These are phyloP conservation scores for Russula foetens DNA, from an alignment of 768 basidiomycete genomes.

Conservation along the genomic window DNA sequence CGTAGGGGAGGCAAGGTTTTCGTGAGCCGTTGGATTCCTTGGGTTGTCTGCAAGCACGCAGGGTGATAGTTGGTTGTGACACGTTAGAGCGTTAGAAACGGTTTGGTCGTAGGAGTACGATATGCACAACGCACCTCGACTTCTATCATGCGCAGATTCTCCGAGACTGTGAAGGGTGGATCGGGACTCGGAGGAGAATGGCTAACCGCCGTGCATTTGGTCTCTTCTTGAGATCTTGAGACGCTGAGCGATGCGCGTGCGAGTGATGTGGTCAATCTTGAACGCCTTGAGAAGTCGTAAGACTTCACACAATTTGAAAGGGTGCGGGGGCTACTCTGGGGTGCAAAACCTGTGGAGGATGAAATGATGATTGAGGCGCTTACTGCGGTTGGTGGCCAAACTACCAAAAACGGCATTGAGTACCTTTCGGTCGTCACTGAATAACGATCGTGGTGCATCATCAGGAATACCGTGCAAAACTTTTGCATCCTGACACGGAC, in stretches of 20 bases:
- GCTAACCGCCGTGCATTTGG: constrained; percentile 37
- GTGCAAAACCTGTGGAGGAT: constrained; percentile 49
- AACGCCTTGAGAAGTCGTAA: constrained; percentile 67
- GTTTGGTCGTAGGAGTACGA: background rate
- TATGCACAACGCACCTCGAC: constrained; percentile 50
- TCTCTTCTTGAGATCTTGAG: constrained; percentile 52
- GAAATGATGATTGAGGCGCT: too few relatives aligned
- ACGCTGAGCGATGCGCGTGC: constrained; percentile 59
- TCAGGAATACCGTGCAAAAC: too few relatives aligned
- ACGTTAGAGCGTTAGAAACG: constrained; percentile 45
- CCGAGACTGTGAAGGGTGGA: constrained; percentile 50
- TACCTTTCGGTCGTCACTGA: too few relatives aligned
- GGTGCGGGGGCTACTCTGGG: constrained; percentile 63
- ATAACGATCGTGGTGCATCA: too few relatives aligned
- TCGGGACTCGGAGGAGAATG: constrained; percentile 24
- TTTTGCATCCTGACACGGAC: too few relatives aligned
- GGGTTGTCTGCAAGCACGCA: constrained; percentile 52
- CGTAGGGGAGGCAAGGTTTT: constrained; percentile 51
- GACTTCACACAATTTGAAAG: constrained; percentile 87
- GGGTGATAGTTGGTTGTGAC: constrained; percentile 71
- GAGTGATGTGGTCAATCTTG: constrained; percentile 62
- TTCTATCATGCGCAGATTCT: constrained; percentile 80
- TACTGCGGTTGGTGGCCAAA: too few relatives aligned
- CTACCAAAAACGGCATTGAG: too few relatives aligned
- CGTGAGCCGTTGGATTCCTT: constrained; percentile 60